Base-by-base conservation (phyloP, 2,329 filamentous ascomycete genomes). In the Stenocarpella maydis region DNA sequence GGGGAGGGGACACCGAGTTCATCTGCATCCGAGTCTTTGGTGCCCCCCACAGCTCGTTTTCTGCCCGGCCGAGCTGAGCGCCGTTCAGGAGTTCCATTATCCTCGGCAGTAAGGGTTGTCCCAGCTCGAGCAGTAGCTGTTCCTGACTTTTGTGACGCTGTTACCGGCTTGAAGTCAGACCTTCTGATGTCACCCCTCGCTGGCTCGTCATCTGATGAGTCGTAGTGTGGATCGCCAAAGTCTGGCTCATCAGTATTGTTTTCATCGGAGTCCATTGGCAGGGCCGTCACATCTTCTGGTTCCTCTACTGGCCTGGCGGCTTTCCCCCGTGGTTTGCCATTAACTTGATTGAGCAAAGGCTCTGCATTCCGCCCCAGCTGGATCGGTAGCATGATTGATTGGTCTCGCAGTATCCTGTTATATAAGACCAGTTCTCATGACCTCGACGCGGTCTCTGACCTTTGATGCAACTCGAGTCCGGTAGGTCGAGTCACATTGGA, bases 131-230 rank as follows among this genome's bases (percentile, higher is more conserved):
- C 19, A 31, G 15, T 41, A 39, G 39, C 31, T 24, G 19, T 15
- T 63, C 53, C 64, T 21, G 66, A 68, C 41, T 43, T 37, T 49
- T 66, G 52, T 31, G 61, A 69, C 43, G 47, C 26, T 37, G 69
- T 43, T 4, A 45, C 21, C 65, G 49, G 63, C 37, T 63, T 65
- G 63, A 83, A 84, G 15, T 39, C 69, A n/a, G 79, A 81, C 10
- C 71, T 72, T 45, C 72, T 76, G 31, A 84, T 83, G 64, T 76
- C 71, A 19, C 74, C 78, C 5, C 73, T 71, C n/a, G 69, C 68
- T 39, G 68, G 71, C 31, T 67, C 68, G 39, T 78, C 74, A 53
- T 75, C 74, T 24, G 72, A 54, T 39, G 49, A 58, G 53, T 74
- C 69, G 26, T 68, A 26, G 19, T 64, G 4, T 26, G 19, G 14